Conservation (phyloP, 768 basidiomycete species). For the Paxillus rubicundulus region DNA sequence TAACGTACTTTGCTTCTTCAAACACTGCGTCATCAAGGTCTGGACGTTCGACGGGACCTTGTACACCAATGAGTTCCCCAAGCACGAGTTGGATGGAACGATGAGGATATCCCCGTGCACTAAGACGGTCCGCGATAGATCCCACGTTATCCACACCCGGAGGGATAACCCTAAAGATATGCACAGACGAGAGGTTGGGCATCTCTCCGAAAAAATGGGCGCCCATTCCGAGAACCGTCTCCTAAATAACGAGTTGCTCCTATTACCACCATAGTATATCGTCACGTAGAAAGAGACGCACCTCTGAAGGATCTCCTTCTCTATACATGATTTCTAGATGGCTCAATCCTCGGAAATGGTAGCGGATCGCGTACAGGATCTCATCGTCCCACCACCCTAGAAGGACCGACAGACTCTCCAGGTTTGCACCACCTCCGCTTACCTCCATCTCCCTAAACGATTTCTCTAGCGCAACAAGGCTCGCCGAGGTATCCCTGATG, state of each 20-base stretch:
- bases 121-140: slow-evolving; percentile 2
- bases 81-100: slow-evolving; percentile 9
- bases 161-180: slow-evolving; percentile 34
- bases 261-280: background rate
- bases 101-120: slow-evolving; percentile 11
- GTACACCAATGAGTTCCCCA: slow-evolving; percentile 8
- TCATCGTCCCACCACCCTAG: slow-evolving; percentile 47
- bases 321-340: slow-evolving; percentile 41
- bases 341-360: slow-evolving; percentile 36
- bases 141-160: slow-evolving; percentile 10
- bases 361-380: slow-evolving; percentile 41
- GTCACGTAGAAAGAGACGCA: slow-evolving; percentile 17
- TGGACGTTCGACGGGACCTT: slow-evolving; percentile 9
- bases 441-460: slow-evolving; percentile 27
- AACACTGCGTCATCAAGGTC: slow-evolving; percentile 23
- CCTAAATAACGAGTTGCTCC: slow-evolving; percentile 16
- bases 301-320: slow-evolving; percentile 40
- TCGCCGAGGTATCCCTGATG: slow-evolving; percentile 23
- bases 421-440: slow-evolving; percentile 9
- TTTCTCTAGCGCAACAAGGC: slow-evolving; percentile 22
- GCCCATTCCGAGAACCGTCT: slow-evolving; percentile 42
- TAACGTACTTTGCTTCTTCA: slow-evolving; percentile 12
- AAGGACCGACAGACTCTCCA: slow-evolving; percentile 35
- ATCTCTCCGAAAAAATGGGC: slow-evolving; percentile 40
- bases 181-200: slow-evolving; percentile 36